Evolutionary conservation across 2,329 filamentous ascomycete species (phyloP).

Genomic region (Pseudogymnoascus verrucosus): DNA sequence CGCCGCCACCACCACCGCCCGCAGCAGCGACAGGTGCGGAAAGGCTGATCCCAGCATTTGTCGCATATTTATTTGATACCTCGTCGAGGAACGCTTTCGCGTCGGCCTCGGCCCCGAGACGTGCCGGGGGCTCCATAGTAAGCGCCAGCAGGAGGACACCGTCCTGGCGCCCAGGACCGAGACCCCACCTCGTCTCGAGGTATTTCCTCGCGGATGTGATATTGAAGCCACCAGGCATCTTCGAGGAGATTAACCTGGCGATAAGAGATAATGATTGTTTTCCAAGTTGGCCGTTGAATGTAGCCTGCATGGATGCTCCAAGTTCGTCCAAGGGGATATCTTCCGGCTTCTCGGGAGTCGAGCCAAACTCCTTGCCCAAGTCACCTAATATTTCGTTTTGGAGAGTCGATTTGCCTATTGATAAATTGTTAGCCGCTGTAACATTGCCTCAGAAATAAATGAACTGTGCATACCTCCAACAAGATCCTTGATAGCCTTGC

Average conservation of each 20-base stretch:
- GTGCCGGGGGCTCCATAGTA: constrained; percentile 84
- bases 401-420: constrained; percentile 85
- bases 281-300: constrained; percentile 97
- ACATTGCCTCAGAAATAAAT: constrained; percentile 16
- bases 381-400: constrained; percentile 99
- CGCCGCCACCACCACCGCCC: constrained; percentile 59
- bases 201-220: constrained; percentile 95
- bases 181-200: constrained; percentile 85
- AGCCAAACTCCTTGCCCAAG: constrained; percentile 95
- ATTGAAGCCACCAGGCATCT: constrained; percentile 99
- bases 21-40: constrained; percentile 69
- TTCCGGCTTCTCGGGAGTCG: constrained; percentile 96
- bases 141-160: constrained; percentile 80
- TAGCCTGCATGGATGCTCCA: constrained; percentile 89
- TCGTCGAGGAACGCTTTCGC: constrained; percentile 90
- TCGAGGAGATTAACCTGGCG: constrained; percentile 91
- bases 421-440: constrained; percentile 13
- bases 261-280: constrained; percentile 93
- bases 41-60: constrained; percentile 73
- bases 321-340: constrained; percentile 94
- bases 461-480: constrained; percentile 69
- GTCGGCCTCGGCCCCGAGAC: constrained; percentile 81
- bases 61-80: constrained; percentile 81
- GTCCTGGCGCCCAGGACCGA: constrained; percentile 81
- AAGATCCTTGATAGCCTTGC: constrained; percentile 96